Evolutionary conservation across 2,329 filamentous ascomycete genomes (phyloP).

Genomic region (Colletotrichum magnum): DNA sequence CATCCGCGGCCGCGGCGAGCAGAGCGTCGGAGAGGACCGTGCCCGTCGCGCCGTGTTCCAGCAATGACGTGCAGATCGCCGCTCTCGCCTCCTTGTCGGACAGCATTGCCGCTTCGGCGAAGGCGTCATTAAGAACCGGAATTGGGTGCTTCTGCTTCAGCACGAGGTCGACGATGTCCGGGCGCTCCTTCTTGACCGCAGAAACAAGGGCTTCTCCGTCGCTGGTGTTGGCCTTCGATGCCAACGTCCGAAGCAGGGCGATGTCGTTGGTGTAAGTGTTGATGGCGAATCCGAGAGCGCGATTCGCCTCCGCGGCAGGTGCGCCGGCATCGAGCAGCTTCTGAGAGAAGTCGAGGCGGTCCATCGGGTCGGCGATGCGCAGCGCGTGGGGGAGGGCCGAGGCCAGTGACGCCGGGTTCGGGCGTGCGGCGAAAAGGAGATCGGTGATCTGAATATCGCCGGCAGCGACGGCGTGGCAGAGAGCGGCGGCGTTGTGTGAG

Average conservation of each 20-base stretch:
- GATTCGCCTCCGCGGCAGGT: slow-evolving; percentile 62
- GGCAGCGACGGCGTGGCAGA: slow-evolving; percentile 65
- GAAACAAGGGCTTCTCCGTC: slow-evolving; percentile 64
- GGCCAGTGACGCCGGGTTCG: slow-evolving; percentile 60
- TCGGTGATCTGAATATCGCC: slow-evolving; percentile 62
- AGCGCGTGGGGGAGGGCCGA: slow-evolving; percentile 67
- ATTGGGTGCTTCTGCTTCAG: slow-evolving; percentile 55
- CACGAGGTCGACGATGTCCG: slow-evolving; percentile 62
- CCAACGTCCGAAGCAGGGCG: slow-evolving; percentile 61
- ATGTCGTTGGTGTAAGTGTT: slow-evolving; percentile 62
- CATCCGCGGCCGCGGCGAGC: slow-evolving; percentile 65
- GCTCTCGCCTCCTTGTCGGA: slow-evolving; percentile 57
- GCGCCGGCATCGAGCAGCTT: slow-evolving; percentile 65
- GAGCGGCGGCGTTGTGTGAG: slow-evolving; percentile 62
- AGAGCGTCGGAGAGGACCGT: slow-evolving; percentile 64
- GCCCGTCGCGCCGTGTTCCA: slow-evolving; percentile 61
- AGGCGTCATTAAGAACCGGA: slow-evolving; percentile 56
- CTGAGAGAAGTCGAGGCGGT: slow-evolving; percentile 65
- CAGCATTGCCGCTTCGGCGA: slow-evolving; percentile 60
- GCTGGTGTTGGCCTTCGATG: slow-evolving; percentile 61
- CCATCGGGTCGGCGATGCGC: slow-evolving; percentile 64
- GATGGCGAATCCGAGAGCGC: slow-evolving; percentile 67
- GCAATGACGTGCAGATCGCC: slow-evolving; percentile 60
- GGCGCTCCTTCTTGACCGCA: slow-evolving; percentile 61
- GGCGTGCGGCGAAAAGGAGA: slow-evolving; percentile 60